Base-by-base conservation (phyloP, 257 asterid genomes). In the Scutellaria barbata region DNA sequence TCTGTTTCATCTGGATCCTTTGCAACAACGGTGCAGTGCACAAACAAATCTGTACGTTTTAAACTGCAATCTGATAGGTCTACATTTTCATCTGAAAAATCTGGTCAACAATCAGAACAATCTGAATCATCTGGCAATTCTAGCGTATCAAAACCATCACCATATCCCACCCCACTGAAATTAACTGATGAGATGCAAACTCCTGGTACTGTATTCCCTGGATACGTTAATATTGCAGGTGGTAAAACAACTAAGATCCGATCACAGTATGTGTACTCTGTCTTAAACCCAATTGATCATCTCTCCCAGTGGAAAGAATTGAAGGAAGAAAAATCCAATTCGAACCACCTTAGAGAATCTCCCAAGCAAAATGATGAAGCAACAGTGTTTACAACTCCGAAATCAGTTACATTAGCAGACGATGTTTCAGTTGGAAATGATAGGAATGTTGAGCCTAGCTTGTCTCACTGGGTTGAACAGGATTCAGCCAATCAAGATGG, bases 171-270 rank as follows among this genome's bases (percentile, higher is more conserved):
- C 42, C 98, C 98, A 3, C 68, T 86, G 69, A 89, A 89, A 75
- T 74, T 93, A 61, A 81, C 81, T 48, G 95, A 87, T 77, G 97
- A 89, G 83, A 87, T 92, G 97, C 92, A 90, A 75, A 90, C 97
- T 13, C 96, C 98, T 35, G 98, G 97, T 51, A 88, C 98, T 78
- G 88, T 83, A 73, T 92, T 87, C 76, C 89, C 98, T 58, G 77
- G 87, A 66, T 78, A 84, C 70, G 35, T 79, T 68, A 79, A 77
- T 17, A 50, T 58, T 59, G 87, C 79, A 9, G 82, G 80, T 73
- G 85, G 82, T 41, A 90, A 81, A 74, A 59, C 72, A 58, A 46
- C 77, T 39, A 81, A 84, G 76, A 81, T 87, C 77, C 81, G 96
- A 76, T 82, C 97, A 75, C 96, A 89, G 72, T 86, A 79, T 54